Evolutionary conservation across 2,329 filamentous ascomycete species (phyloP), one percentile per base, ranked within the genome.

Genomic region (Colletotrichum lupini): DNA sequence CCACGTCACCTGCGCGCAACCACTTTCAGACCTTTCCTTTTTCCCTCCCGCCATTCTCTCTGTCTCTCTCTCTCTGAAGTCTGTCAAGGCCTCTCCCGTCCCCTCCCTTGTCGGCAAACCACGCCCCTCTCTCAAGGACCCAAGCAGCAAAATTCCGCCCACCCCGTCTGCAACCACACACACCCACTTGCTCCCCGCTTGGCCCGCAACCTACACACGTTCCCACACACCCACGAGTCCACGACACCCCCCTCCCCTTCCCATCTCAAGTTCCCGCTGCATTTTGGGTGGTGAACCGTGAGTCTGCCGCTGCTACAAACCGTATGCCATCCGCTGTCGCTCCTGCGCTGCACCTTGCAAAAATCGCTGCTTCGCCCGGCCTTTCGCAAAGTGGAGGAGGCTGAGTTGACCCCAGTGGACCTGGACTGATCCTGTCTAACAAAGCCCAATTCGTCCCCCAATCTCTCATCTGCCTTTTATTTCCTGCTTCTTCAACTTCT

Each of bases 361-460:
- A 22, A 49, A 49, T 49, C 35, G 57, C 46, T 63, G 35, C 57
- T 49, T 60, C n/a, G 9, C 52, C 28, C 46, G 22, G 22, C 55
- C 26, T 57, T 57, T 68, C 58, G 58, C 58, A 72, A 61, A 66
- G 70, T 74, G 72, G 72, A 74, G 72, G 72, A 72, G 68, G 68
- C 68, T 72, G 62, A 72, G 62, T 72, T 63, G 68, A 72, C 57
- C 57, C 62, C 62, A 42, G 60, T 70, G 70, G 70, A 70, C 67
- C 70, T 70, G 70, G 52, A 56, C 49, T 70, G 60, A 73, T 65
- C 67, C 65, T 72, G 58, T 64, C 60, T 73, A 72, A 72, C 72
- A 74, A 74, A 72, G 72, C 49, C 72, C 68, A 67, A 72, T 72
- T 63, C 68, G 22, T 72, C 68, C 72, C 72, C 72, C 67, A 59